Evolutionary conservation across 2,329 filamentous ascomycete species (phyloP).

Genomic region (Beauveria bassiana): DNA sequence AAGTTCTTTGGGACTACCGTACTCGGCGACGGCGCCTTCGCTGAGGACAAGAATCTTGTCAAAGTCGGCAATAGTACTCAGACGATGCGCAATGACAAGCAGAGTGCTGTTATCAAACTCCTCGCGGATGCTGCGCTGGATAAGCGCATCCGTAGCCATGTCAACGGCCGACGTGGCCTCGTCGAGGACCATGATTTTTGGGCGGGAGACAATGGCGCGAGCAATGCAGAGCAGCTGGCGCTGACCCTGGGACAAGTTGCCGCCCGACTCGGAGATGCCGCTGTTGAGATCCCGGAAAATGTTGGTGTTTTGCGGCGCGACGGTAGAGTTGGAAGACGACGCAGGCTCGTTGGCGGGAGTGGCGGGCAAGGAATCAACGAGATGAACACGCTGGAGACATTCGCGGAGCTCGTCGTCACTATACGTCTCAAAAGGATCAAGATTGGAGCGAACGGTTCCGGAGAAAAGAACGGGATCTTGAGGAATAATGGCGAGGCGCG

Average conservation of each 20-base stretch:
- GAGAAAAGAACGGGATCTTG: constrained; percentile 76
- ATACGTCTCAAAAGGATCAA: constrained; percentile 69
- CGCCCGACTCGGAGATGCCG: constrained; percentile 61
- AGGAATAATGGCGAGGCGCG: constrained; percentile 72
- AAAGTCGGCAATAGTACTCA: constrained; percentile 72
- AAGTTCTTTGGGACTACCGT: constrained; percentile 55
- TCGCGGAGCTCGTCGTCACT: constrained; percentile 61
- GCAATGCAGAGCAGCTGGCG: constrained; percentile 69
- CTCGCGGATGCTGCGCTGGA: constrained; percentile 64
- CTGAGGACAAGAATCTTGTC: constrained; percentile 65
- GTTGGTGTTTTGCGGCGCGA: constrained; percentile 48
- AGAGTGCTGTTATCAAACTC: constrained; percentile 63
- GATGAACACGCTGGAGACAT: constrained; percentile 61
- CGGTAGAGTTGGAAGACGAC: constrained; percentile 25
- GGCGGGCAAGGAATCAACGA: constrained; percentile 39
- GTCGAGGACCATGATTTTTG: constrained; percentile 72
- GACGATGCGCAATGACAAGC: constrained; percentile 66
- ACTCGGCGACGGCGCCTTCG: constrained; percentile 61
- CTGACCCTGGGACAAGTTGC: constrained; percentile 70
- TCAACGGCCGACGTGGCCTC: constrained; percentile 75
- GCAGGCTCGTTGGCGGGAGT: constrained; percentile 33
- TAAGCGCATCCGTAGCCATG: constrained; percentile 66
- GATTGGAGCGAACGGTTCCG: constrained; percentile 66
- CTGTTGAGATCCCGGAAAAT: constrained; percentile 56
- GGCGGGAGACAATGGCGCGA: constrained; percentile 61